These are phyloP conservation scores for Pinus taeda DNA, from an alignment of 75 land plant genomes.

Conservation along the genomic window DNA sequence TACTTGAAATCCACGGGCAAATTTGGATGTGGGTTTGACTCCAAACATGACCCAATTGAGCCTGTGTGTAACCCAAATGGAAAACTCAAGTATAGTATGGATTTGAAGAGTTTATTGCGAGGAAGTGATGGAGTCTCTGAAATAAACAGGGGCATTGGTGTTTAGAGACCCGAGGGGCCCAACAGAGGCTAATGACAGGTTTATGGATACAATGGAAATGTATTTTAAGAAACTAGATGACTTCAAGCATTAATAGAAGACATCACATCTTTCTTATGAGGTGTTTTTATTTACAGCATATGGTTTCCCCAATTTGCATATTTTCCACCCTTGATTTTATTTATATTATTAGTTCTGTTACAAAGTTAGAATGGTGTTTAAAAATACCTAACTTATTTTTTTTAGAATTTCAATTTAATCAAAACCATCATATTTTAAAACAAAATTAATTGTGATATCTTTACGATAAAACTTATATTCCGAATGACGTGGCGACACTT, in stretches of 20 bases:
- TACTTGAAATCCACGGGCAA: slow-evolving; percentile 32
- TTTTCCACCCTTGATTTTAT: neutral
- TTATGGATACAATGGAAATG: slow-evolving; percentile 92
- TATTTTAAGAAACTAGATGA: slow-evolving; percentile 61
- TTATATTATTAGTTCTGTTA: neutral
- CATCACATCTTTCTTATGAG: slow-evolving; percentile 89
- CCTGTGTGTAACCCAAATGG: neutral
- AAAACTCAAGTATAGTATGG: neutral
- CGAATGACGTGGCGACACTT: too few species aligned
- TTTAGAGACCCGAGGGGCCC: slow-evolving; percentile 88
- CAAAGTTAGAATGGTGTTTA: too few species aligned
- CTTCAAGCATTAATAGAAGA: slow-evolving; percentile 76
- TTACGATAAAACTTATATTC: too few species aligned
- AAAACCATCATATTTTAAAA: too few species aligned
- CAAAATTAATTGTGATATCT: too few species aligned
- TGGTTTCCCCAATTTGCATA: neutral
- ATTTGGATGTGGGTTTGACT: neutral
- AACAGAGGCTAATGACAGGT: slow-evolving; percentile 77
- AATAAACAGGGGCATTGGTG: slow-evolving; percentile 84
- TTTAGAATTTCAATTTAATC: too few species aligned
- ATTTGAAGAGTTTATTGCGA: slow-evolving; percentile 36
- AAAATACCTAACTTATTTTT: too few species aligned
- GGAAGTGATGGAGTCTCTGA: slow-evolving; percentile 53
- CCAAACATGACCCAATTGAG: neutral
- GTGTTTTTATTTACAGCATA: slow-evolving; percentile 12